Base-by-base conservation (phyloP, 345 rosid species). In the Lagerstroemia speciosa region DNA sequence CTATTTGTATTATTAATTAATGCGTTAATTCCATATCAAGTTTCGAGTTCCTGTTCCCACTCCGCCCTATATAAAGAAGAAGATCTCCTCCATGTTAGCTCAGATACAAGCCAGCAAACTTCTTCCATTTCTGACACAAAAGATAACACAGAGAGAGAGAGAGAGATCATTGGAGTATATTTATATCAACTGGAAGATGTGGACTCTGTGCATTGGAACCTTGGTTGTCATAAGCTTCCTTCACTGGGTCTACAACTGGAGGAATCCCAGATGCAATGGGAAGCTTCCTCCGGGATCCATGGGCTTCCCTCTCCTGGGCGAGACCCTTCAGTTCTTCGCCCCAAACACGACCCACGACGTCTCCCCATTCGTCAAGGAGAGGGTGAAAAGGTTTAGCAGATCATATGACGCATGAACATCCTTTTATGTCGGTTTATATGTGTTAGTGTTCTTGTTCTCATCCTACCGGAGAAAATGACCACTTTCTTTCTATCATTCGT, bases 241-340 rank as follows among this genome's bases (percentile, higher is more conserved):
- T 41, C 77, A 66, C 71, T 90, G 89, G 90, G 66, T 89, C 70
- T 78, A 86, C 74, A 77, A 66, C 68, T 87, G 96, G 98, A 85
- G 78, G 73, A 83, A 90, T 72, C 98, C 98, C 29, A 88, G 77
- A 83, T 90, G 97, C 81, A 83, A 70, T 70, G 98, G 97, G 12
- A 84, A 87, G 69, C 92, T 93, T 68, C 98, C 97, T 15, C 97
- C 98, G 8, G 98, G 98, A 67, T 93, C 98, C 0, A 90, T 93
- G 98, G 98, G 98, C 20, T 75, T 83, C 26, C 98, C 96, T 1
- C 77, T 93, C 33, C 85, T 93, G 0, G 98, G 98, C 8, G 98
- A 93, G 80, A 81, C 88, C 73, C 81, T 89, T 45, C 83, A 89
- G 57, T 93, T 93, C 82, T 90, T 93, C 65, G 64, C 81, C 68